These are phyloP conservation scores for Zopfia rhizophila DNA, from an alignment of 2,329 filamentous ascomycete species.

Conservation along the genomic window DNA sequence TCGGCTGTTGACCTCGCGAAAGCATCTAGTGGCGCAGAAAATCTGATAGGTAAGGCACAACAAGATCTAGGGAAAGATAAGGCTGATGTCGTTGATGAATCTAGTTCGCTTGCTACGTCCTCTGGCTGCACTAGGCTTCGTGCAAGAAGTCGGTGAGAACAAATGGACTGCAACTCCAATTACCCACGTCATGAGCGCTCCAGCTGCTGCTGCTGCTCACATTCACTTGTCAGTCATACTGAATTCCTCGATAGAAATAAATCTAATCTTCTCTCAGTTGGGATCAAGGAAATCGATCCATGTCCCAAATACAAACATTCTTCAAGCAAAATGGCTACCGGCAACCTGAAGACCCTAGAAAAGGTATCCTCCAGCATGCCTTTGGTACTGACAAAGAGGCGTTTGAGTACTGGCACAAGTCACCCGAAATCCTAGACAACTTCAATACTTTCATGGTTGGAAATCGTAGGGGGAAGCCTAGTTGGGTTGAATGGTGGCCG, in stretches of 20 bases:
- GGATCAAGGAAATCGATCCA: constrained; percentile 6
- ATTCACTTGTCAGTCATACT: constrained; percentile 9
- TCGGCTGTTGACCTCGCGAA: background rate
- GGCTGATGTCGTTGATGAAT: no score
- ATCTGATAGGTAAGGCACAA: no score
- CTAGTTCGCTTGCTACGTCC: constrained; percentile 8
- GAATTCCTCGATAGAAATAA: background rate
- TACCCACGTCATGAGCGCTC: constrained; percentile 6
- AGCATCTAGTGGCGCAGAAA: background rate
- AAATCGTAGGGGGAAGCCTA: constrained; percentile 8
- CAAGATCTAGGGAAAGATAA: background rate
- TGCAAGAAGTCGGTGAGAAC: constrained; percentile 7
- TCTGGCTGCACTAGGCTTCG: constrained; percentile 6
- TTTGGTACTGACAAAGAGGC: constrained; percentile 15
- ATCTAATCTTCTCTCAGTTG: background rate
- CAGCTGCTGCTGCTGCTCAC: constrained; percentile 2
- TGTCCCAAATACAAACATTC: constrained; percentile 15
- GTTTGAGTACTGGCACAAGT: constrained; percentile 14
- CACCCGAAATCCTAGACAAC: constrained; percentile 8
- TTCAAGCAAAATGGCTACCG: constrained; percentile 19
- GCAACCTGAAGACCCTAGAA: constrained; percentile 14
- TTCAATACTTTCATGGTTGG: constrained; percentile 24
- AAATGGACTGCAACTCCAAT: constrained; percentile 4
- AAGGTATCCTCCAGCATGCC: constrained; percentile 23
- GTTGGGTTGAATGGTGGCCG: constrained; percentile 19